phyloP scores from a whole-genome alignment of 139 green algal species.

The Auxenochlorella protothecoides region DNA sequence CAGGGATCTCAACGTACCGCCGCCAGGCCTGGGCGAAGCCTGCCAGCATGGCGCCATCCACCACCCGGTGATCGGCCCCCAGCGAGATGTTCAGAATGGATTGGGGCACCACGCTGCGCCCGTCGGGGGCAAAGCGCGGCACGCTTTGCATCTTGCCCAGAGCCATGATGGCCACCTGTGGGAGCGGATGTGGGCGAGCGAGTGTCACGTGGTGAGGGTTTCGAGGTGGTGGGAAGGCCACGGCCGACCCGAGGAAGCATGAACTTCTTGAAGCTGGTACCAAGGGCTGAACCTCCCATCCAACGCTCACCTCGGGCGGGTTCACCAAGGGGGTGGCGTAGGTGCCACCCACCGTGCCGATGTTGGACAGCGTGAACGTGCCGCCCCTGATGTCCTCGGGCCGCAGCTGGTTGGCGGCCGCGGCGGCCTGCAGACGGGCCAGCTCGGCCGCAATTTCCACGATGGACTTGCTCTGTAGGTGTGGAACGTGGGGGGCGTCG shows the following conservation, averaged over 20 bases:
- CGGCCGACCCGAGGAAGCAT: too few relatives aligned
- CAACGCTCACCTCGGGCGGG: conserved; percentile 28
- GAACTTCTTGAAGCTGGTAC: too few relatives aligned
- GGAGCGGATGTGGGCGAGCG: too few relatives aligned
- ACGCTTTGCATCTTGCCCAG: conserved; percentile 41
- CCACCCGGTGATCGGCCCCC: conserved; percentile 42
- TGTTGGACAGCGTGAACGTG: conserved; percentile 84
- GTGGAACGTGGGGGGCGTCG: too few relatives aligned
- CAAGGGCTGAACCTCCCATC: neutral
- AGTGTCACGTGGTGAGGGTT: neutral
- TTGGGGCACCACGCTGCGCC: neutral
- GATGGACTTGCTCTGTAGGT: conserved; percentile 38
- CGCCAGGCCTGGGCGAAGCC: conserved; percentile 56
- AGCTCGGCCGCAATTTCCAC: conserved; percentile 57
- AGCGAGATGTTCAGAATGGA: conserved; percentile 16
- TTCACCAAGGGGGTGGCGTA: conserved; percentile 72
- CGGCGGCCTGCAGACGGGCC: conserved; percentile 48
- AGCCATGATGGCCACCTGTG: conserved; percentile 72
- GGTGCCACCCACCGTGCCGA: conserved; percentile 76
- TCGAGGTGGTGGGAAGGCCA: neutral
- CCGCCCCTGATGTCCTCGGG: conserved; percentile 49
- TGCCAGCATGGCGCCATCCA: conserved; percentile 80
- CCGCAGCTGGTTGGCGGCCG: conserved; percentile 45
- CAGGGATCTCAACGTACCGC: conserved; percentile 54
- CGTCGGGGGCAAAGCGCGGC: conserved; percentile 9